Conservation (phyloP, 768 basidiomycete species). For the Auricularia cornea region DNA sequence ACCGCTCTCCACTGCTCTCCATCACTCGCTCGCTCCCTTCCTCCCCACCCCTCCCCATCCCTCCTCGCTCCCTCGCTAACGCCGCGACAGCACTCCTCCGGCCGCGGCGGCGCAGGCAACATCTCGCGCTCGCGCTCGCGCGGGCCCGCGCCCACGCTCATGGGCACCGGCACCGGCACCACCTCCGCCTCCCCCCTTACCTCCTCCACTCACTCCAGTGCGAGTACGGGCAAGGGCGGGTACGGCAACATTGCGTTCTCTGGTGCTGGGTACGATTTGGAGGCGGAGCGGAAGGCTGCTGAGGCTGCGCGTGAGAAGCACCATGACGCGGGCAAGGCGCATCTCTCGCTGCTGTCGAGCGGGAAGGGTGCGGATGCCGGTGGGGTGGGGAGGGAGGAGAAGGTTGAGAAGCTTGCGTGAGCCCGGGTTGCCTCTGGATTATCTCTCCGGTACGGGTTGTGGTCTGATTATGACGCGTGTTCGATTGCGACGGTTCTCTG, state of each 20-base stretch:
- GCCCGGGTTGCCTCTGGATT: no score
- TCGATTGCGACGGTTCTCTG: no score
- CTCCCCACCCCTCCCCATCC: no score
- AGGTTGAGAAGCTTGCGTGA: not conserved
- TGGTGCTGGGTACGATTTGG: not conserved
- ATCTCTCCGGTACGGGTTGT: no score
- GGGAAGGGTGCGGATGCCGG: not conserved
- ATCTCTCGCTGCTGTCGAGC: not conserved
- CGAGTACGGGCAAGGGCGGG: not conserved
- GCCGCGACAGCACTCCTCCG: slow-evolving; percentile 47
- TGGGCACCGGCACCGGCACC: not conserved
- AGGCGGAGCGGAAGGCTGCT: not conserved
- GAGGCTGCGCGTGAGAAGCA: not conserved
- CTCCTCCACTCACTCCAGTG: not conserved
- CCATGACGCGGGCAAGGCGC: not conserved
- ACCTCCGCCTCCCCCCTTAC: not conserved
- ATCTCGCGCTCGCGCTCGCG: slow-evolving; percentile 47
- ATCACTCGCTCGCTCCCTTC: not conserved
- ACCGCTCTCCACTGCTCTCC: no score
- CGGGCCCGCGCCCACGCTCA: slow-evolving; percentile 11
- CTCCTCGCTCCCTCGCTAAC: no score
- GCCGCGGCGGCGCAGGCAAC: slow-evolving; percentile 61
- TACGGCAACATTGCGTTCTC: not conserved
- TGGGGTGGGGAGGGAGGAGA: not conserved
- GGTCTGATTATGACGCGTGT: no score